These are phyloP conservation scores for Zygoascus flipseniorum DNA, from an alignment of 805 yeast genomes.

Conservation along the genomic window DNA sequence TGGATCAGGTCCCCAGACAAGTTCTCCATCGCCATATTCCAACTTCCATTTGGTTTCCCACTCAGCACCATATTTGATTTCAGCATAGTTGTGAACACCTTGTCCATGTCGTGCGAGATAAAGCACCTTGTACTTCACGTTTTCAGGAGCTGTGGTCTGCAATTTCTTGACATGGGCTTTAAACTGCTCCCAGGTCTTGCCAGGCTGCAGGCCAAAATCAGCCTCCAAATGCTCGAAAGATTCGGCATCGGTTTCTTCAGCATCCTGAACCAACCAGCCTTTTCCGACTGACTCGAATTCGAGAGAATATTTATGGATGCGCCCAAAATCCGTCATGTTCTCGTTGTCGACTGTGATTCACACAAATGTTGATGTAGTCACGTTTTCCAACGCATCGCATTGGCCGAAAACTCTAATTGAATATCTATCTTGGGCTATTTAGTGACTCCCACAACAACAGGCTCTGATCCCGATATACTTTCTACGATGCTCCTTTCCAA, in stretches of 20 bases:
- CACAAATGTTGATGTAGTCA: neutral
- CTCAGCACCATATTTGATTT: constrained; percentile 37
- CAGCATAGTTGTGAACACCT: constrained; percentile 44
- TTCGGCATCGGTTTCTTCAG: constrained; percentile 33
- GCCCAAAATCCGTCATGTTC: constrained; percentile 1
- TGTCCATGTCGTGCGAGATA: constrained; percentile 48
- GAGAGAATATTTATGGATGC: neutral
- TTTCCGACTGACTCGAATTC: constrained; percentile 30
- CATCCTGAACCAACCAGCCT: constrained; percentile 38
- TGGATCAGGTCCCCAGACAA: constrained; percentile 43
- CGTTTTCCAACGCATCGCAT: neutral
- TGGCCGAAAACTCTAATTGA: too few species aligned
- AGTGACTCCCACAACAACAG: too few species aligned
- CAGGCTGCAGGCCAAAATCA: constrained; percentile 34
- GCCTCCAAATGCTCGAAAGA: constrained; percentile 35
- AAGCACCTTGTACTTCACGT: constrained; percentile 36
- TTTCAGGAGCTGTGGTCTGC: constrained; percentile 22
- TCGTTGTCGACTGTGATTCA: neutral
- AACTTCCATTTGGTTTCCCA: constrained; percentile 41
- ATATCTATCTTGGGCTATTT: too few species aligned
- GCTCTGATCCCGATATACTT: neutral
- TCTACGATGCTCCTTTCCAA: neutral
- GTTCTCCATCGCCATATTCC: constrained; percentile 37
- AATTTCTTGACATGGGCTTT: constrained; percentile 27
- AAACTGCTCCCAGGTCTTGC: constrained; percentile 30